Conservation (phyloP, 2,329 filamentous ascomycete genomes). For the Cytospora piceae region DNA sequence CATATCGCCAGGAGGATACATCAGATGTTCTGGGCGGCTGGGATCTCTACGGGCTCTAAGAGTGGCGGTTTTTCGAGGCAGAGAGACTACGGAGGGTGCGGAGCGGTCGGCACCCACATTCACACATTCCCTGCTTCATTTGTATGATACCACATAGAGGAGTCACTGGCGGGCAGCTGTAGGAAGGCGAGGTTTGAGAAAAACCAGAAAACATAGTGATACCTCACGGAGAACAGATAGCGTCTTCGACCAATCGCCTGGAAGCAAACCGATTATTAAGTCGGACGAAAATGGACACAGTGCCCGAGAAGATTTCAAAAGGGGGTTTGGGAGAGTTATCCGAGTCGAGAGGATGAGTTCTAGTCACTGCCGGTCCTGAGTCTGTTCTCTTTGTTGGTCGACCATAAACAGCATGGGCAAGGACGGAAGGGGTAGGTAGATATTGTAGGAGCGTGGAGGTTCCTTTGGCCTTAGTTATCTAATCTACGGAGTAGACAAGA, state of each 20-base stretch:
- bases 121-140: constrained; percentile 30
- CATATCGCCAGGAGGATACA: constrained; percentile 21
- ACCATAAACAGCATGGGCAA: neutral
- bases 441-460: neutral
- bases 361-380: constrained; percentile 1
- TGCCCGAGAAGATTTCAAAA: neutral
- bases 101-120: constrained; percentile 11
- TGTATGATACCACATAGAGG: constrained; percentile 32
- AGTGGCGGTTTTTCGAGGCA: constrained; percentile 3
- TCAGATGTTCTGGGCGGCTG: constrained; percentile 39
- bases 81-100: constrained; percentile 1
- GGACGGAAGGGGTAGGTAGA: neutral
- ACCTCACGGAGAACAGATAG: constrained; percentile 12
- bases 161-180: constrained; percentile 13
- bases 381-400: neutral
- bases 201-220: constrained; percentile 6
- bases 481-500: neutral
- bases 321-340: neutral
- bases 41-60: constrained; percentile 44
- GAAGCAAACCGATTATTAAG: constrained; percentile 26
- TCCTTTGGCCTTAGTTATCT: neutral
- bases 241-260: constrained; percentile 17
- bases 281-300: constrained; percentile 5
- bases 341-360: neutral
- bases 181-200: constrained; percentile 8